Conservation (phyloP, 495 filamentous ascomycete genomes). For the Lentithecium fluviatile region DNA sequence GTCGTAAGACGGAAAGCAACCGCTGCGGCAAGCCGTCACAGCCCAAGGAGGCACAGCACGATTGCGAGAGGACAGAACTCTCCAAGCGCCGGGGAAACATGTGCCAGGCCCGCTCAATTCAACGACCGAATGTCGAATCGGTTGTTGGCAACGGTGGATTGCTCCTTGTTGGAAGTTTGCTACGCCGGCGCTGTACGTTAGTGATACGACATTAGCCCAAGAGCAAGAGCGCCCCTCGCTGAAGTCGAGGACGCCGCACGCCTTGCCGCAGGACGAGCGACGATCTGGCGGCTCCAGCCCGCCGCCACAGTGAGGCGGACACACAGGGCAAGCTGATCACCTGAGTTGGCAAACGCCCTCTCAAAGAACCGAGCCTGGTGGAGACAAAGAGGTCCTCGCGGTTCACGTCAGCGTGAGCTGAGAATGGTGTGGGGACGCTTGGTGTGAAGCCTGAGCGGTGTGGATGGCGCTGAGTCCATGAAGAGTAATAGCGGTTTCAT, state of each 20-base stretch:
- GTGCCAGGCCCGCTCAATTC: no score
- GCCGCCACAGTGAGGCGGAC: slow-evolving; percentile 10
- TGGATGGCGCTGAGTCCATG: neutral
- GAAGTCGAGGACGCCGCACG: slow-evolving; percentile 5
- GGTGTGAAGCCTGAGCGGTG: neutral
- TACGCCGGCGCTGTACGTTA: slow-evolving; percentile 1
- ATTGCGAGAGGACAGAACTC: neutral
- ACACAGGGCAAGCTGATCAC: neutral
- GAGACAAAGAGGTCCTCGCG: slow-evolving; percentile 17
- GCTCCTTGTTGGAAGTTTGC: slow-evolving; percentile 9
- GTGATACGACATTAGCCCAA: slow-evolving; percentile 19
- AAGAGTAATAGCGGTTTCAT: neutral
- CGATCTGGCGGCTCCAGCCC: neutral
- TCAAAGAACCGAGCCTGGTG: neutral
- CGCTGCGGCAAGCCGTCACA: neutral
- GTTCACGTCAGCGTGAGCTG: slow-evolving; percentile 30
- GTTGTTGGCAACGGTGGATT: neutral
- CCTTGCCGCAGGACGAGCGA: slow-evolving; percentile 7
- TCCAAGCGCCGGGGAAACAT: slow-evolving; percentile 6
- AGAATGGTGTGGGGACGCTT: slow-evolving; percentile 3
- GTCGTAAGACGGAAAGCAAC: neutral
- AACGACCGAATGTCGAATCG: no score
- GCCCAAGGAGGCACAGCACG: neutral
- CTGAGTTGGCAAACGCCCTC: neutral
- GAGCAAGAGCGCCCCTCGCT: slow-evolving; percentile 1